Percentiles rank a stretch among this genome's conserved stretches.
Conservation (phyloP, 192 early-diverging fungal genomes). For the Lobosporangium transversale region DNA sequence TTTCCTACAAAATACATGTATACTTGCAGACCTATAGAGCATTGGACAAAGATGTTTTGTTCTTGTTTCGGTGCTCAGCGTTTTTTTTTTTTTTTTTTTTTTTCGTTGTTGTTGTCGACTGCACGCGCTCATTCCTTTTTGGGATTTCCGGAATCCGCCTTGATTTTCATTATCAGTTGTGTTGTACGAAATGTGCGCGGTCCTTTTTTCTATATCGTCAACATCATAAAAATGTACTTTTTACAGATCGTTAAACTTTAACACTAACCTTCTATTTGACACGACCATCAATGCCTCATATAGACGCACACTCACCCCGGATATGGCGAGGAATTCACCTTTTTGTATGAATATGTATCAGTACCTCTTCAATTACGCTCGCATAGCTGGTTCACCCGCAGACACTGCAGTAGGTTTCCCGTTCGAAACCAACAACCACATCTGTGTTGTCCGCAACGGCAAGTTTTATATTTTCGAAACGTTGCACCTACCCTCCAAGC, state of each 20-base stretch:
- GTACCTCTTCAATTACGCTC: constrained; percentile 84
- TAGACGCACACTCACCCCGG: constrained; percentile 73
- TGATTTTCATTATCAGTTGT: too few relatives aligned
- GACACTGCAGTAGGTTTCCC: constrained; percentile 75
- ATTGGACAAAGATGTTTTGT: too few relatives aligned
- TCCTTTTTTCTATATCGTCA: background rate
- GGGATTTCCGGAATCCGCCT: constrained; percentile 24
- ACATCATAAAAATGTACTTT: too few relatives aligned
- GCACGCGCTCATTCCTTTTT: constrained; percentile 26
- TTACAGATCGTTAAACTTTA: too few relatives aligned
- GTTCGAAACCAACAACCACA: constrained; percentile 71
- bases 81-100: constrained; percentile 3
- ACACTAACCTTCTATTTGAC: background rate
- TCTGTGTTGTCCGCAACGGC: constrained; percentile 79
- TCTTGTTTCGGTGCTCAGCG: too few relatives aligned
- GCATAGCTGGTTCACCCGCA: constrained; percentile 72
- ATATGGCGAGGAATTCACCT: constrained; percentile 72
- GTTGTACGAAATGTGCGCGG: too few relatives aligned
- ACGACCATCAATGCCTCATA: constrained; percentile 1
- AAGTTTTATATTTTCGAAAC: constrained; percentile 78
- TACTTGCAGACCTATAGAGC: too few relatives aligned
- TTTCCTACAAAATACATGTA: too few relatives aligned
- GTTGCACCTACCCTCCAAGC: constrained; percentile 54
- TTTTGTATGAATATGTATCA: constrained; percentile 88
- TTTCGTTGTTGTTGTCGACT: background rate